Evolutionary conservation across 352 stramenopile species (phyloP).

Genomic region (Pythium dissotocum): DNA sequence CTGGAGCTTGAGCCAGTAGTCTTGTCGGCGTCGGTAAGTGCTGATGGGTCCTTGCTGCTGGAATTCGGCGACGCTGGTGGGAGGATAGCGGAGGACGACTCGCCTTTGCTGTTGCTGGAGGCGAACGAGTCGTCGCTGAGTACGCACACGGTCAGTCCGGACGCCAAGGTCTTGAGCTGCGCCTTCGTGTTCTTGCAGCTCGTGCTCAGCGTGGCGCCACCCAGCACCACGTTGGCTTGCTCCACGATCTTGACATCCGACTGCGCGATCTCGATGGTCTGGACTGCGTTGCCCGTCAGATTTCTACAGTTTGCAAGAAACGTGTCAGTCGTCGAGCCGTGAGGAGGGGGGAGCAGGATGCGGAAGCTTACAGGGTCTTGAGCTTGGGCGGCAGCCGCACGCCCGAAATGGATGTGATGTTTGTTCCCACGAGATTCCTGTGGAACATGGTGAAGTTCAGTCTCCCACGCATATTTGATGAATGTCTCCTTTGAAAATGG

Average conservation of each 20-base stretch:
- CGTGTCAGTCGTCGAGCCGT: background rate
- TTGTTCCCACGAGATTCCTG: slow-evolving; percentile 65
- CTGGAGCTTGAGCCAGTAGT: background rate
- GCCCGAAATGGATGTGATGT: slow-evolving; percentile 46
- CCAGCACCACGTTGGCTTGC: slow-evolving; percentile 2
- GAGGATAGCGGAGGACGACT: background rate
- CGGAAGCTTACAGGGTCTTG: slow-evolving; percentile 19
- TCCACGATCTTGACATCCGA: slow-evolving; percentile 23
- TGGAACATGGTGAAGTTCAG: background rate
- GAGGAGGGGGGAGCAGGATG: background rate
- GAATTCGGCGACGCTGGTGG: background rate
- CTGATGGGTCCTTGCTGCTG: slow-evolving; percentile 3
- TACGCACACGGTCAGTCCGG: slow-evolving; percentile 22
- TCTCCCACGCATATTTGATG: background rate
- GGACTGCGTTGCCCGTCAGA: slow-evolving; percentile 9
- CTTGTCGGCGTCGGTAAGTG: slow-evolving; percentile 7
- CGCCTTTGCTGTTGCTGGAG: background rate
- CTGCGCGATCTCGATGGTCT: slow-evolving; percentile 16
- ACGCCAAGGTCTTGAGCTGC: slow-evolving; percentile 5
- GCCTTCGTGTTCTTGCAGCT: slow-evolving; percentile 18
- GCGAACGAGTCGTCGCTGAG: slow-evolving; percentile 17
- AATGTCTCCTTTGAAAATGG: background rate
- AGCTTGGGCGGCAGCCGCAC: slow-evolving; percentile 47
- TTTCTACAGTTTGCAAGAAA: slow-evolving; percentile 7
- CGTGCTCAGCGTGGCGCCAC: background rate